phyloP scores from a whole-genome alignment of 176 grass and related monocot genomes.

The Oryza meridionalis region DNA sequence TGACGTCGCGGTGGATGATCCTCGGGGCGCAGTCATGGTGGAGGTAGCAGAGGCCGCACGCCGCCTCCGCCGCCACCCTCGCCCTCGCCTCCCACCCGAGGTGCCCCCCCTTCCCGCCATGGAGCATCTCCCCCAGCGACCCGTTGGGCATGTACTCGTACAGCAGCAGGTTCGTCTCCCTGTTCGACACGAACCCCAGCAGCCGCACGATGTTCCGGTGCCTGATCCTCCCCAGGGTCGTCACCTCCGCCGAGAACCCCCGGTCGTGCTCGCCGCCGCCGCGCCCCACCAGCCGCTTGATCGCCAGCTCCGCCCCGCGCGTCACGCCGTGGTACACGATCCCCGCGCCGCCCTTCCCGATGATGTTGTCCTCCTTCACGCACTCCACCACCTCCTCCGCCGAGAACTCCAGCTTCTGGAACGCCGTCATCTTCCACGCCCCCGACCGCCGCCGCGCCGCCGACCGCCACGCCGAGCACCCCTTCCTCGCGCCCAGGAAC shows the following conservation, averaged over 20 bases:
- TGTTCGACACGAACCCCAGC: slow-evolving; percentile 77
- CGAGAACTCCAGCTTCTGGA: slow-evolving; percentile 82
- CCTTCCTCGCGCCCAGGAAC: slow-evolving; percentile 22
- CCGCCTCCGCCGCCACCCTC: slow-evolving; percentile 70
- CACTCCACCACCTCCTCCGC: slow-evolving; percentile 82
- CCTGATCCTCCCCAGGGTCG: slow-evolving; percentile 77
- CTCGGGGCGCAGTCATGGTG: slow-evolving; percentile 84
- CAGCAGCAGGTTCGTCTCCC: slow-evolving; percentile 83
- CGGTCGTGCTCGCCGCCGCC: slow-evolving; percentile 67
- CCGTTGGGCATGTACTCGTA: slow-evolving; percentile 97
- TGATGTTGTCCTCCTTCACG: slow-evolving; percentile 87
- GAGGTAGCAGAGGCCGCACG: slow-evolving; percentile 81
- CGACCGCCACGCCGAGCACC: slow-evolving; percentile 44
- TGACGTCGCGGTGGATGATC: slow-evolving; percentile 90
- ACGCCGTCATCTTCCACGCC: slow-evolving; percentile 83
- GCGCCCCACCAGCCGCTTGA: slow-evolving; percentile 68
- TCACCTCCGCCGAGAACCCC: slow-evolving; percentile 85
- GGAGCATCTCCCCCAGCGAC: slow-evolving; percentile 81
- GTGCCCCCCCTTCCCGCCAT: slow-evolving; percentile 70
- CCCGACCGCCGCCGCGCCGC: slow-evolving; percentile 41
- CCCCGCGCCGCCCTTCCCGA: slow-evolving; percentile 91
- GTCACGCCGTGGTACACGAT: slow-evolving; percentile 87
- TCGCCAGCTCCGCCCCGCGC: slow-evolving; percentile 55
- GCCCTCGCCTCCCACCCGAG: slow-evolving; percentile 70
- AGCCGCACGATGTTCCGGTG: slow-evolving; percentile 91